phyloP scores from a whole-genome alignment of 2,329 filamentous ascomycete species.

The Aspergillus sp. region DNA sequence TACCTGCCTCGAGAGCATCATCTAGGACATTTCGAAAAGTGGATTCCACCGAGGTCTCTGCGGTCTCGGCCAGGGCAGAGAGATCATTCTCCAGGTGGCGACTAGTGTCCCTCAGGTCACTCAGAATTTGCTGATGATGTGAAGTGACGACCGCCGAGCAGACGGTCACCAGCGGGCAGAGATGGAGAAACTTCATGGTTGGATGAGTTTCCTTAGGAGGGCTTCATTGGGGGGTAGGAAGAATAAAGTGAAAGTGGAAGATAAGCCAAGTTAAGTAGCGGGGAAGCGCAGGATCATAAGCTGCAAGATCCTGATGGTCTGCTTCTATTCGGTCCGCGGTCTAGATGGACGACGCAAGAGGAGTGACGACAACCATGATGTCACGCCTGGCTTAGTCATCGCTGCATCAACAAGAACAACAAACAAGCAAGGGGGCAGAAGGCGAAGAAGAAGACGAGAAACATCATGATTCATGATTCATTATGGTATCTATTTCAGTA shows the following conservation, averaged over 20 bases:
- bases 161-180: slow-evolving; percentile 38
- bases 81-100: neutral
- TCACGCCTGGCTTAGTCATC: neutral
- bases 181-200: slow-evolving; percentile 16
- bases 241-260: neutral
- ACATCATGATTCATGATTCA: slow-evolving; percentile 13
- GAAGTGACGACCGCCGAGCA: slow-evolving; percentile 52
- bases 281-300: neutral
- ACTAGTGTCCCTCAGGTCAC: slow-evolving; percentile 3
- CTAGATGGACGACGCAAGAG: neutral
- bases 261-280: neutral
- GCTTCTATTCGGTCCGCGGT: no score
- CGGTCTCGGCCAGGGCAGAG: neutral
- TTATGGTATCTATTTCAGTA: slow-evolving; percentile 4
- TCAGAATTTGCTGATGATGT: slow-evolving; percentile 36
- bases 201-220: neutral
- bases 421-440: neutral
- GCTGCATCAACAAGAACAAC: neutral
- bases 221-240: neutral
- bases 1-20: slow-evolving; percentile 4
- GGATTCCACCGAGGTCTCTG: neutral
- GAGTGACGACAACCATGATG: neutral
- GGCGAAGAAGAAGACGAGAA: no score
- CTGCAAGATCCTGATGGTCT: neutral
- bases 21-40: slow-evolving; percentile 9